Conservation (phyloP, 257 asterid genomes). For the Solanum sejunctum region DNA sequence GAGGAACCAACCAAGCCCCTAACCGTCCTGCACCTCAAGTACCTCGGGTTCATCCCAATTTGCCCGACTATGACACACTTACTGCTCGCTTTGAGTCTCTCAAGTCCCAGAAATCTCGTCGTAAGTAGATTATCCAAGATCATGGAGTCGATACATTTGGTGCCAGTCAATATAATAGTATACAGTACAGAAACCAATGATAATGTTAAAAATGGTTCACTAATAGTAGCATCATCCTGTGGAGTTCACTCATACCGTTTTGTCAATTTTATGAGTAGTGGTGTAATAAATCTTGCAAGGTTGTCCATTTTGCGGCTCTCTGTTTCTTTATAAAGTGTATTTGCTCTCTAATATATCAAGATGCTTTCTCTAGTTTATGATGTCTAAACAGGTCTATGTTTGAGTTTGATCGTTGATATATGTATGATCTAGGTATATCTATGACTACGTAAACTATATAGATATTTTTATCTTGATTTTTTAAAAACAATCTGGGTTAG, state of each 20-base stretch:
- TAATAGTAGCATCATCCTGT: background rate
- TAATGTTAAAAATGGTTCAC: background rate
- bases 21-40: slow-evolving; percentile 41
- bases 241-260: background rate
- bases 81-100: slow-evolving; percentile 95
- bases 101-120: slow-evolving; percentile 32
- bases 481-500: background rate
- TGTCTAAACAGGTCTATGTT: background rate
- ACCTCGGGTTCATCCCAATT: slow-evolving; percentile 69
- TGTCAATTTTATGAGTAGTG: background rate
- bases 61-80: slow-evolving; percentile 75
- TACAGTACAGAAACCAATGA: background rate
- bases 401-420: background rate
- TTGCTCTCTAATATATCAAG: background rate
- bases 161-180: background rate
- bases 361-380: background rate
- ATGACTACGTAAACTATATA: background rate
- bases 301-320: background rate
- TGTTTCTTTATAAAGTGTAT: background rate
- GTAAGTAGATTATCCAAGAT: background rate
- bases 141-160: background rate
- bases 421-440: background rate
- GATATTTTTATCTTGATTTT: too few species aligned
- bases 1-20: slow-evolving; percentile 29
- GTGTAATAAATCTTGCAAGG: background rate